phyloP scores from a whole-genome alignment of 495 filamentous ascomycete species.

The Parathielavia appendiculata region DNA sequence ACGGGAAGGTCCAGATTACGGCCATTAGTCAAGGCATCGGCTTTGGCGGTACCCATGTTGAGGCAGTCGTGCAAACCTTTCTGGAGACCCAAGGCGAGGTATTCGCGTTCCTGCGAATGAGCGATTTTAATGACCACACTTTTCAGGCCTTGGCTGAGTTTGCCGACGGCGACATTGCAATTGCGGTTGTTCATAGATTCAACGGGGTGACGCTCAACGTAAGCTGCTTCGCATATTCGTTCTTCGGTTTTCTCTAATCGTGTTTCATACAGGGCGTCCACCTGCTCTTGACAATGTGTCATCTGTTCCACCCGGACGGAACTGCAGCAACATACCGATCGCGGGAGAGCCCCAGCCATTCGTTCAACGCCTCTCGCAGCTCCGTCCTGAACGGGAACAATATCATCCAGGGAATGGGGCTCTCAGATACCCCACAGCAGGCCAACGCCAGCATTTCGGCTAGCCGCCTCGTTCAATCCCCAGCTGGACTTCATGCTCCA shows the following conservation, averaged over 20 bases:
- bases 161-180: conserved; percentile 42
- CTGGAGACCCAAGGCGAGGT: conserved; percentile 52
- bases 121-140: conserved; percentile 31
- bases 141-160: conserved; percentile 51
- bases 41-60: conserved; percentile 29
- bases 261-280: conserved; percentile 19
- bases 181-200: conserved; percentile 34
- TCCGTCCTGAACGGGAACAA: conserved; percentile 17
- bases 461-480: conserved; percentile 11
- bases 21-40: conserved; percentile 29
- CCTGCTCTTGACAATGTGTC: conserved; percentile 16
- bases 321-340: conserved; percentile 1
- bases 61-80: conserved; percentile 44
- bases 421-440: conserved; percentile 14
- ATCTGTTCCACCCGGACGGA: conserved; percentile 7
- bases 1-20: conserved; percentile 50
- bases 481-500: conserved; percentile 17
- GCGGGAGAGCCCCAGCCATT: background rate
- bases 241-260: background rate
- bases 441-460: conserved; percentile 2
- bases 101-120: conserved; percentile 43
- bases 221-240: conserved; percentile 20
- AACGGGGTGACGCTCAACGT: conserved; percentile 48
- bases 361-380: background rate
- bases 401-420: conserved; percentile 20